Conservation (phyloP, 2,329 filamentous ascomycete genomes). For the Anisogramma anomala region DNA sequence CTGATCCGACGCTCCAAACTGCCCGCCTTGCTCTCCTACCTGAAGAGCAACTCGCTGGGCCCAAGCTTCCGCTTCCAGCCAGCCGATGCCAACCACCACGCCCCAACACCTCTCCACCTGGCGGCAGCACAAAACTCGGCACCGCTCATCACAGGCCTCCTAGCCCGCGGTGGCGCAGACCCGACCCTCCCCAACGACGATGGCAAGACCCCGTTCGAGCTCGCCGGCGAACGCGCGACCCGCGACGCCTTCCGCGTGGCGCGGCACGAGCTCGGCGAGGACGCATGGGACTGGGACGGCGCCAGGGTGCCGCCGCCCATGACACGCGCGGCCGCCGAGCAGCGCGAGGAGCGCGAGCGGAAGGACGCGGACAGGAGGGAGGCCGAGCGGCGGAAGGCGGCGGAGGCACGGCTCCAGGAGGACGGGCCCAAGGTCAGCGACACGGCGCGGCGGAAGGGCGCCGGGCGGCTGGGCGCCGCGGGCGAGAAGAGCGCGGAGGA, state of each 20-base stretch:
- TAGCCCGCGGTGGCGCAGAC: conserved; percentile 63
- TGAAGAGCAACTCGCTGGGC: conserved; percentile 62
- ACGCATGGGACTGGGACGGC: conserved; percentile 64
- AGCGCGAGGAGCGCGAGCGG: conserved; percentile 58
- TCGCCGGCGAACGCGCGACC: conserved; percentile 74
- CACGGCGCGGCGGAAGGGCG: conserved; percentile 33
- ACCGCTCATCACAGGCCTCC: conserved; percentile 63
- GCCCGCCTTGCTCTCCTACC: conserved; percentile 73
- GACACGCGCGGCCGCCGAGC: conserved; percentile 58
- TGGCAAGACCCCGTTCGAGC: conserved; percentile 75
- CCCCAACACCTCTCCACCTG: conserved; percentile 73
- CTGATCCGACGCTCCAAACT: conserved; percentile 83
- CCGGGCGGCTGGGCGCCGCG: conserved; percentile 44
- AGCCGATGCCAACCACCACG: conserved; percentile 60
- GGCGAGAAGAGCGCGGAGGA: conserved; percentile 67
- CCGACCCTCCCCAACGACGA: conserved; percentile 61
- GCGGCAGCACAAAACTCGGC: conserved; percentile 72
- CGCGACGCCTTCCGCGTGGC: conserved; percentile 87
- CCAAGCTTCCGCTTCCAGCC: conserved; percentile 68
- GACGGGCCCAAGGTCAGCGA: conserved; percentile 47
- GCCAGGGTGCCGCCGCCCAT: conserved; percentile 63
- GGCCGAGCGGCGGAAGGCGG: conserved; percentile 56
- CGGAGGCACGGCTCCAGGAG: conserved; percentile 58
- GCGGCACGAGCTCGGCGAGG: conserved; percentile 68
- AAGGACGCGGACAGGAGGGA: conserved; percentile 57